A percentile compares a stretch with the other conserved stretches of the same genome.
These are phyloP conservation scores for Eremothecium gossypii DNA, from an alignment of 1,139 yeast species.

Conservation along the genomic window DNA sequence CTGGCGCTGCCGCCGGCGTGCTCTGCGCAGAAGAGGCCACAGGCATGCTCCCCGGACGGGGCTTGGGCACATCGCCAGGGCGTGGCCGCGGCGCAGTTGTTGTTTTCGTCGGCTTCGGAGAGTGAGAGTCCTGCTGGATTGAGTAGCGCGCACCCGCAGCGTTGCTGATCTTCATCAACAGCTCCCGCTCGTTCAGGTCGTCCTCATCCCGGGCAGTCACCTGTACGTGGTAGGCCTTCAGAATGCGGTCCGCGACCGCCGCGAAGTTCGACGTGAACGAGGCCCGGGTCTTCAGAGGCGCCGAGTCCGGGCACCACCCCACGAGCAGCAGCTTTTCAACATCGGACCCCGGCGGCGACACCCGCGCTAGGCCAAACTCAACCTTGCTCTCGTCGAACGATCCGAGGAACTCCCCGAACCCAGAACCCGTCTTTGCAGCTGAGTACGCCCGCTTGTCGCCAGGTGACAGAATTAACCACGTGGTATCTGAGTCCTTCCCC, in stretches of 20 bases:
- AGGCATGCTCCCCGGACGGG: conserved; percentile 8
- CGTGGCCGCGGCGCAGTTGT: conserved; percentile 47
- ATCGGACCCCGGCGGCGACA: conserved; percentile 82
- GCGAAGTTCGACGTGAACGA: conserved; percentile 72
- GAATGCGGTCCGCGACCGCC: conserved; percentile 51
- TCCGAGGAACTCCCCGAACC: conserved; percentile 67
- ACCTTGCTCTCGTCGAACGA: conserved; percentile 81
- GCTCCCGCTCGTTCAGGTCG: conserved; percentile 73
- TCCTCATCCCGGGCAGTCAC: conserved; percentile 92
- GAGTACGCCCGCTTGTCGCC: conserved; percentile 46
- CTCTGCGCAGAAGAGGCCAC: background rate
- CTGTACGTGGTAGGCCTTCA: conserved; percentile 86
- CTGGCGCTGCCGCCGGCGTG: background rate
- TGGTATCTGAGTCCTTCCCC: conserved; percentile 43
- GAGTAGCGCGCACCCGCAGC: conserved; percentile 97
- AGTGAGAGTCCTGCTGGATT: conserved; percentile 35
- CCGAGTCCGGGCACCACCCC: conserved; percentile 91
- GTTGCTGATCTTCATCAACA: conserved; percentile 67
- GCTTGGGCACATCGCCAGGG: conserved; percentile 53
- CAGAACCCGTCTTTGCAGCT: conserved; percentile 50
- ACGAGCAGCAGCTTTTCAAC: conserved; percentile 73
- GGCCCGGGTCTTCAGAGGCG: conserved; percentile 66
- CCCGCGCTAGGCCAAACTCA: conserved; percentile 85
- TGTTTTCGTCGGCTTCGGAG: conserved; percentile 10
- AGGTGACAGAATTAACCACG: conserved; percentile 60